Evolutionary conservation across 768 basidiomycete genomes (phyloP).

Genomic region (Boletus vermiculosoides): DNA sequence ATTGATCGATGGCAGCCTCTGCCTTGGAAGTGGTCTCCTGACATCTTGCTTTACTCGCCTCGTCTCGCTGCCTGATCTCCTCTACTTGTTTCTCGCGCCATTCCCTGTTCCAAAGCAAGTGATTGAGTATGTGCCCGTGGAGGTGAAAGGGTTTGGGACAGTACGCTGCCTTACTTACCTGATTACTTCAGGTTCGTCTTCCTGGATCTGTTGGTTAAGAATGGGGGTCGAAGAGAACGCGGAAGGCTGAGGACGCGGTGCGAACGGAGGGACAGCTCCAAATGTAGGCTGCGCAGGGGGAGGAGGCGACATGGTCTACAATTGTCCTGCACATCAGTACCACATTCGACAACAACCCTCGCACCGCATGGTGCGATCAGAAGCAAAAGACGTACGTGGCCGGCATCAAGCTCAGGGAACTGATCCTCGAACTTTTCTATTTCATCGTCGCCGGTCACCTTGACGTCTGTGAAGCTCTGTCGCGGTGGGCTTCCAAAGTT

Average conservation of each 20-base stretch:
- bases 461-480: constrained; percentile 52
- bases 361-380: neutral
- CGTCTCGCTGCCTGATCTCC: constrained; percentile 83
- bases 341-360: constrained; percentile 7
- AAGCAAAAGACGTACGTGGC: constrained; percentile 33
- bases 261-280: constrained; percentile 56
- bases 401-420: constrained; percentile 76
- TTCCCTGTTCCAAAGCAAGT: constrained; percentile 44
- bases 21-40: constrained; percentile 84
- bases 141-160: neutral
- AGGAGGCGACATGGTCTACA: constrained; percentile 36
- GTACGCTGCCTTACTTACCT: constrained; percentile 44
- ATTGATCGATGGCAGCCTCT: constrained; percentile 83
- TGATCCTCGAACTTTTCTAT: constrained; percentile 83
- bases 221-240: constrained; percentile 72
- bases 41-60: constrained; percentile 68
- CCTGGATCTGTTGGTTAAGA: constrained; percentile 60
- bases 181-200: constrained; percentile 86
- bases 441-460: constrained; percentile 82
- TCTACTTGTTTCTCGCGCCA: constrained; percentile 87
- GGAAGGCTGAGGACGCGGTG: constrained; percentile 75
- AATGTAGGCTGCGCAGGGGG: constrained; percentile 40
- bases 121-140: neutral
- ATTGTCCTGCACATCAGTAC: constrained; percentile 1
- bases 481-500: constrained; percentile 54